Evolutionary conservation across 2,329 filamentous ascomycete genomes (phyloP).

Genomic region (Onygenales sp.): DNA sequence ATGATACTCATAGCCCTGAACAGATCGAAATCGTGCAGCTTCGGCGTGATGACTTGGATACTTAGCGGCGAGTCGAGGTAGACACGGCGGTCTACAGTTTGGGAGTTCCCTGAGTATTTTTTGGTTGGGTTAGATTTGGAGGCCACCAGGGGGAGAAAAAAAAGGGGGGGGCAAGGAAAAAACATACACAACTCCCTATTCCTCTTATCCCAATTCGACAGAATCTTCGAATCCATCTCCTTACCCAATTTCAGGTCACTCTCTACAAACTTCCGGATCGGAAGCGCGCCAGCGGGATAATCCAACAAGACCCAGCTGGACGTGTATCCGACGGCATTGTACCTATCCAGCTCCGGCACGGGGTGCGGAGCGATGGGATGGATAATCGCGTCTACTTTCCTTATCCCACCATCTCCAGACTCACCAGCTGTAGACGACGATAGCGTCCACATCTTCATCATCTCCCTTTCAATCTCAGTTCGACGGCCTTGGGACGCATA

Average conservation of each 20-base stretch:
- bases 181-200: conserved; percentile 49
- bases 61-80: conserved; percentile 47
- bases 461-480: conserved; percentile 44
- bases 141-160: neutral
- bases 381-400: conserved; percentile 50
- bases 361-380: conserved; percentile 57
- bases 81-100: conserved; percentile 41
- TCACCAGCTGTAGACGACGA: conserved; percentile 17
- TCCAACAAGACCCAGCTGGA: conserved; percentile 53
- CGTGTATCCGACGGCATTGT: conserved; percentile 55
- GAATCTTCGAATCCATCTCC: conserved; percentile 29
- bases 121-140: neutral
- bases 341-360: conserved; percentile 51
- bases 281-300: conserved; percentile 49
- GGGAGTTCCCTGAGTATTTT: conserved; percentile 30
- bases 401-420: conserved; percentile 13
- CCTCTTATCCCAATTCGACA: conserved; percentile 51
- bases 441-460: conserved; percentile 47
- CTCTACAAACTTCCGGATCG: conserved; percentile 42
- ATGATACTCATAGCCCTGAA: conserved; percentile 45
- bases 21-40: conserved; percentile 45
- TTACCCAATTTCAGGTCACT: conserved; percentile 42
- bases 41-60: conserved; percentile 47
- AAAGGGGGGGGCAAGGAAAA: neutral
- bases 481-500: conserved; percentile 45